These are phyloP conservation scores for Corylus americana DNA, from an alignment of 306 rosid genomes.

Conservation along the genomic window DNA sequence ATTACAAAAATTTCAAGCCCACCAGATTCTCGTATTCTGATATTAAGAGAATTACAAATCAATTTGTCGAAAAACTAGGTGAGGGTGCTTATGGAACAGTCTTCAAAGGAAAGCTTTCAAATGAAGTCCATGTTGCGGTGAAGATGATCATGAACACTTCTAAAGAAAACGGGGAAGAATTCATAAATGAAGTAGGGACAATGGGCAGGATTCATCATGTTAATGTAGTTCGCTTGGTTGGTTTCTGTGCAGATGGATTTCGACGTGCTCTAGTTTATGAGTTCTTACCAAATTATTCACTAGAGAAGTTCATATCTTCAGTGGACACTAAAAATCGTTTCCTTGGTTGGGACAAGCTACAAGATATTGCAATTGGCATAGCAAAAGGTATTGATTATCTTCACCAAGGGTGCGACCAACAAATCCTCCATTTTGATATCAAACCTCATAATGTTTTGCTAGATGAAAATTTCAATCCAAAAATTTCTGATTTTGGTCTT, in stretches of 20 bases:
- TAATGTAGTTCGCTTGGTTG: conserved; percentile 18
- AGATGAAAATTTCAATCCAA: conserved; percentile 18
- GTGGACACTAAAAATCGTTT: not conserved
- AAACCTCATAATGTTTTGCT: conserved; percentile 31
- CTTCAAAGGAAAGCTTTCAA: not conserved
- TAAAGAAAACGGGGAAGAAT: conserved; percentile 1
- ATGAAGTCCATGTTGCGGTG: not conserved
- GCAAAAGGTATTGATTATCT: conserved; percentile 35
- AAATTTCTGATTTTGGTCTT: conserved; percentile 40
- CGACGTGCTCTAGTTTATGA: conserved; percentile 4
- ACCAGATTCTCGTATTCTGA: conserved; percentile 21
- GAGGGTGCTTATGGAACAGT: conserved; percentile 8
- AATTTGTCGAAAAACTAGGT: not conserved
- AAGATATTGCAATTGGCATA: conserved; percentile 31
- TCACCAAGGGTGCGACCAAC: conserved; percentile 34
- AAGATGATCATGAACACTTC: not conserved
- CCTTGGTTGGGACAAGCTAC: conserved; percentile 14
- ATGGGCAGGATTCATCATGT: conserved; percentile 15
- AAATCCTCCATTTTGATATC: conserved; percentile 37
- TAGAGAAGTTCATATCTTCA: conserved; percentile 11
- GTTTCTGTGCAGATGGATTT: conserved; percentile 8
- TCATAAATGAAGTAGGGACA: conserved; percentile 13
- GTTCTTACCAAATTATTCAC: conserved; percentile 17
- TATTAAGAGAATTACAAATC: conserved; percentile 12
- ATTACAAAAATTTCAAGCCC: conserved; percentile 9